Evolutionary conservation across 768 basidiomycete genomes (phyloP), one percentile per base, ranked within the genome.

Genomic region (Pilatotrama ljubarskyi): DNA sequence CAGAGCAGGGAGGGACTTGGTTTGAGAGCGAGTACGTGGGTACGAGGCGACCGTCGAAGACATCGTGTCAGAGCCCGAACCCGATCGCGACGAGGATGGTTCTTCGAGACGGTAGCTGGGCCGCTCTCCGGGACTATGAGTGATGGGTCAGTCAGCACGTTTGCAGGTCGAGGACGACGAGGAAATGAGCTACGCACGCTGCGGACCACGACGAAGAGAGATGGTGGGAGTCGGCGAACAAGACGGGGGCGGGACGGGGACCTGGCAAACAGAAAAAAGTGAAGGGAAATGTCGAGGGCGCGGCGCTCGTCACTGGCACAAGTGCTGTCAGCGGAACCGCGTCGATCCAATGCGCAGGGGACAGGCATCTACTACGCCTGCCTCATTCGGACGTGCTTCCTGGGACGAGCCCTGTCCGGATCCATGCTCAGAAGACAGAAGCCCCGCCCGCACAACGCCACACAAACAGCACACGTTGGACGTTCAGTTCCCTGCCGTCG

Each of bases 261-360:
- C 43, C 43, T 48, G 46, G 48, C 35, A 37, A 43, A 54, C 15
- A 22, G 9, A 20, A 43, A 20, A 43, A 40, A 22, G 60, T 61
- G 60, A 61, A 61, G 60, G 29, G 49, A 56, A 37, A 18, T 40
- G 40, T 38, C 7, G n/a, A 36, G 20, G 20, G 51, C 20, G 18
- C 24, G 0, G 15, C n/a, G n/a, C 43, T 5, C 59, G 47, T 61
- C 60, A 61, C 60, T 56, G 36, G 42, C 41, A n/a, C 32, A 61
- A 42, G 42, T 22, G 41, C 49, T 51, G 60, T 52, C 60, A 61
- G 13, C 7, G 24, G 17, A 8, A 11, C 29, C 29, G 29, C 44
- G 50, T 52, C 54, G 55, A 61, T 61, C 55, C 24, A 18, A 37
- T 20, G 20, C 36, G 18, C 40, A 35, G 7, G 3, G 26, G 18